These are phyloP conservation scores for Lithocarpus polystachyus DNA, from an alignment of 306 rosid species.

Conservation along the genomic window DNA sequence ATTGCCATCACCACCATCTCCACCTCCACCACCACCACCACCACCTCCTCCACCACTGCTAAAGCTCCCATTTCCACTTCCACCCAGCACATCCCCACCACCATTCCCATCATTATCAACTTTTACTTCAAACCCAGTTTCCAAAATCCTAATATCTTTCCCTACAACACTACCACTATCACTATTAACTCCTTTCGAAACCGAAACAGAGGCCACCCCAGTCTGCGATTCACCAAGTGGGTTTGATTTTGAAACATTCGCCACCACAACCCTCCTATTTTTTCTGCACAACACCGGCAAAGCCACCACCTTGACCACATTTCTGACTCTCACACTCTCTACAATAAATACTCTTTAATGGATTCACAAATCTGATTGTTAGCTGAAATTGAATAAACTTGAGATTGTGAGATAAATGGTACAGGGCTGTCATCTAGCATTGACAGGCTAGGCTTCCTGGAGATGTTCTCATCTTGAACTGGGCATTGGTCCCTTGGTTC, in stretches of 20 bases:
- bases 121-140: slow-evolving; percentile 25
- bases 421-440: too few relatives aligned
- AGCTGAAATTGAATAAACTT: too few relatives aligned
- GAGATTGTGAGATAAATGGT: too few relatives aligned
- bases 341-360: too few relatives aligned
- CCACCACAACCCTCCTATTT: slow-evolving; percentile 25
- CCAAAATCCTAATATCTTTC: slow-evolving; percentile 32
- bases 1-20: slow-evolving; percentile 26
- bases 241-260: slow-evolving; percentile 46
- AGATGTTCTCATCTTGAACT: too few relatives aligned
- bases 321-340: slow-evolving; percentile 39
- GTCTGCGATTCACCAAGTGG: slow-evolving; percentile 41
- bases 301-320: slow-evolving; percentile 37
- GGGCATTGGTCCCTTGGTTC: too few relatives aligned
- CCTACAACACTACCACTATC: slow-evolving; percentile 21
- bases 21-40: too few relatives aligned
- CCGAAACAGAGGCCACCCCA: slow-evolving; percentile 23
- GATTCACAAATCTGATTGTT: too few relatives aligned
- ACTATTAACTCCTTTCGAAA: slow-evolving; percentile 33
- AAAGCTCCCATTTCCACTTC: slow-evolving; percentile 25
- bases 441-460: too few relatives aligned
- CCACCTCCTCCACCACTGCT: slow-evolving; percentile 34
- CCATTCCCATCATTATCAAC: slow-evolving; percentile 22
- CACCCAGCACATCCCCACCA: slow-evolving; percentile 32
- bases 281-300: slow-evolving; percentile 32